Evolutionary conservation across 2,329 filamentous ascomycete genomes (phyloP), one percentile per base, ranked within the genome.

Genomic region (Emericellopsis cladophorae): DNA sequence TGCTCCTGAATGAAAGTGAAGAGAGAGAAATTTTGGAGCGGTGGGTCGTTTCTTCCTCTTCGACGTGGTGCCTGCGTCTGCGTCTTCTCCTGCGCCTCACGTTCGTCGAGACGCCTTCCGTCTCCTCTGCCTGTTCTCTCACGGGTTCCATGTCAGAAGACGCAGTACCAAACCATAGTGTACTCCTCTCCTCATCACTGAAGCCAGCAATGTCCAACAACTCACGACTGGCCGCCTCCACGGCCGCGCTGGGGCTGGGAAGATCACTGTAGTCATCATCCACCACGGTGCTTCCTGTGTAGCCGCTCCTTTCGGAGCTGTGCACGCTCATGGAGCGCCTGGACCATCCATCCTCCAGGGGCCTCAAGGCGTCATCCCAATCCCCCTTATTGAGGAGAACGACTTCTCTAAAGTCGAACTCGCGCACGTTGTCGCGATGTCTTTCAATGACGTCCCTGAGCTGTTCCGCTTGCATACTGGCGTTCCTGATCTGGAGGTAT

Each of bases 351-450:
- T 57, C 66, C 46, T 65, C 57, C 42, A 93, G 64, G 2, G 84
- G 82, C 32, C 78, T 75, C n/a, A 94, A 71, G 0, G 85, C 86
- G 24, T 88, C 81, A 44, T 92, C 82, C 86, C 86, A 94, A 43
- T 69, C 81, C 23, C 83, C 86, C 29, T 67, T 67, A 45, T 74
- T 71, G 39, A 77, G 70, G 35, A 94, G 70, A 24, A 73, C 67
- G 15, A 89, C 79, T 46, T 84, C 79, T 54, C 88, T 79, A 57
- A 93, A 87, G 55, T 87, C 80, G 53, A 90, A 86, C 53, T 90
- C 82, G 47, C 74, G 70, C 36, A 93, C 74, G 1, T 77, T 81
- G 42, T 67, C 65, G 24, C 76, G 72, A 60, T 94, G 85, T 11
- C 67, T 64, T 39, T 67, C 61, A 44, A 92, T 79, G 46, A 94